Conservation (phyloP, 768 basidiomycete species). For the Lactarius psammicola region DNA sequence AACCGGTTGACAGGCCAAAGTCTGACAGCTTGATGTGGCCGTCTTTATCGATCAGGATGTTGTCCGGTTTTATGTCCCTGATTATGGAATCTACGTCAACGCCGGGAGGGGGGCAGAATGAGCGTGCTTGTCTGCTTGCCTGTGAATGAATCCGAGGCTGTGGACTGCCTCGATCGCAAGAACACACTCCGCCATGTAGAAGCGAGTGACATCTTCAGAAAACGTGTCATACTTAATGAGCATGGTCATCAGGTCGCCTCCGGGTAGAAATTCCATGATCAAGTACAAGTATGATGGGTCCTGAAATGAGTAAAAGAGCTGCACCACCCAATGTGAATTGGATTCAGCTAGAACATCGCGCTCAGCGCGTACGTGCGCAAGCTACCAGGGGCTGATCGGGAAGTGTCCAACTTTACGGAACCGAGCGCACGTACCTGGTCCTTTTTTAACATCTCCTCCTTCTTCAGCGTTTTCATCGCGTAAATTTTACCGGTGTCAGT, state of each 20-base stretch:
- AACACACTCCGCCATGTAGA: slow-evolving; percentile 98
- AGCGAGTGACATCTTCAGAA: slow-evolving; percentile 95
- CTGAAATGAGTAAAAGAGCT: slow-evolving; percentile 98
- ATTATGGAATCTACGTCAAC: slow-evolving; percentile 18
- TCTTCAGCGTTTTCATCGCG: slow-evolving; percentile 97
- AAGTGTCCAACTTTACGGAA: slow-evolving; percentile 4
- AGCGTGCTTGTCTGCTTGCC: slow-evolving; percentile 48
- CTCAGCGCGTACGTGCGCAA: slow-evolving; percentile 97
- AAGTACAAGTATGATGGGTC: slow-evolving; percentile 90
- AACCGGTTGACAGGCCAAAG: slow-evolving; percentile 98
- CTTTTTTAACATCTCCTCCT: slow-evolving; percentile 99
- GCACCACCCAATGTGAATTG: slow-evolving; percentile 94
- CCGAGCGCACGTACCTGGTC: slow-evolving; percentile 70
- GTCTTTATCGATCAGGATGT: slow-evolving; percentile 96
- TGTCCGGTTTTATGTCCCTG: slow-evolving; percentile 99
- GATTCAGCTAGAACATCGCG: slow-evolving; percentile 96
- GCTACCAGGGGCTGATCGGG: slow-evolving; percentile 44
- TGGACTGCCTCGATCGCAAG: slow-evolving; percentile 98
- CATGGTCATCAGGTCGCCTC: slow-evolving; percentile 99
- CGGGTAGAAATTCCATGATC: slow-evolving; percentile 98
- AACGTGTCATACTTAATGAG: slow-evolving; percentile 99
- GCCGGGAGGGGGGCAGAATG: slow-evolving; percentile 1
- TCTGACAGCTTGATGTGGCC: slow-evolving; percentile 98
- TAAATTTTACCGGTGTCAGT: slow-evolving; percentile 97
- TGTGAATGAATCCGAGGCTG: slow-evolving; percentile 95